These are phyloP conservation scores for Adansonia grandidieri DNA, from an alignment of 441 rosid species.

Conservation along the genomic window DNA sequence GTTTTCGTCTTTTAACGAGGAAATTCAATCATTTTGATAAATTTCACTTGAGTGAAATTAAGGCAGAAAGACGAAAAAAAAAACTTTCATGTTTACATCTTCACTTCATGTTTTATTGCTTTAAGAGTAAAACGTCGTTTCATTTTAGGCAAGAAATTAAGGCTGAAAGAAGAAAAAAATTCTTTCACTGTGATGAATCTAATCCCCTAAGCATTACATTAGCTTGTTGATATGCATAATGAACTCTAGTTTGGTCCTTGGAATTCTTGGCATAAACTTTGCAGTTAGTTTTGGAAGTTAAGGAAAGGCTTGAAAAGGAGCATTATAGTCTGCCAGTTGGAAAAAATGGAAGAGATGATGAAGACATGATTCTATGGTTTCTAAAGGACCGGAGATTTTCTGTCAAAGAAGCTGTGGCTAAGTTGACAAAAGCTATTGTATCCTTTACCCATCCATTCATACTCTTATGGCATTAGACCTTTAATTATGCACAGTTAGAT, in stretches of 20 bases:
- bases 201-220: not conserved
- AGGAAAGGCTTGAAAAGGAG: conserved; percentile 68
- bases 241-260: conserved; percentile 3
- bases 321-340: conserved; percentile 67
- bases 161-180: not conserved
- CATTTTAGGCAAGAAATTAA: not conserved
- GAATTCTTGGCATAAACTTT: conserved; percentile 19
- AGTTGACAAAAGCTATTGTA: conserved; percentile 84
- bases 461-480: conserved; percentile 1
- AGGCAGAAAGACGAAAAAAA: too few relatives aligned
- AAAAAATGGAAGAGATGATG: conserved; percentile 91
- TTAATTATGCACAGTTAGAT: not conserved
- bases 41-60: not conserved
- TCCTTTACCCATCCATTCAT: conserved; percentile 42
- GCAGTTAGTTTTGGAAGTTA: conserved; percentile 81
- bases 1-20: not conserved
- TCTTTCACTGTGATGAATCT: not conserved
- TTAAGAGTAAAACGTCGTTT: not conserved
- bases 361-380: conserved; percentile 93
- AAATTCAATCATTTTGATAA: not conserved
- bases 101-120: not conserved
- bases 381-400: conserved; percentile 74
- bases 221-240: conserved; percentile 16
- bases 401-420: conserved; percentile 61
- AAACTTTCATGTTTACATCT: too few relatives aligned